Evolutionary conservation across 495 filamentous ascomycete genomes (phyloP), one percentile per base, ranked within the genome.

Genomic region (Hypoxylon fuscum): DNA sequence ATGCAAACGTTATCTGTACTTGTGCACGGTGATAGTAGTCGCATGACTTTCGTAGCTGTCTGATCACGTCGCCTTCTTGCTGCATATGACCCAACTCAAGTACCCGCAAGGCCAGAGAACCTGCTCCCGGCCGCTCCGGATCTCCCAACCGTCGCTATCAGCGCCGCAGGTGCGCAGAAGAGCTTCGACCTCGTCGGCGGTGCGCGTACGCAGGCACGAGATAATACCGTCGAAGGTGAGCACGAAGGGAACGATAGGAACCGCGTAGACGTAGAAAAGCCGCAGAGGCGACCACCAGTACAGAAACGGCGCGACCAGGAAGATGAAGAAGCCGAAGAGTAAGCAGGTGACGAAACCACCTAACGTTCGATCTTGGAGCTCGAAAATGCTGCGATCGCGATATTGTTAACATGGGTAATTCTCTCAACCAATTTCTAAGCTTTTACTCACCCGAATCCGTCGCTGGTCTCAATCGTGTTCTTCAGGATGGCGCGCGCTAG

Each of bases 191-290:
- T 92, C 89, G 20, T 82, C 79, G 14, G 86, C 74, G 27, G 83
- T 88, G 50, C 89, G 79, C 21, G 87, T 89, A 41, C 90, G 73
- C 47, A 91, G 69, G 31, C 79, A 83, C 21, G 85, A 88, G 23
- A 91, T 74, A 46, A 83, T 72, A 6, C 89, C 89, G 71, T 93
- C 90, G 59, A 86, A 86, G 5, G 86, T 81, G 11, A 90, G 52
- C 6, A 88, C 80, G 38, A 85, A 79, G 0, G 89, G 88, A 18
- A 90, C 76, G 5, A 90, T 65, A 0, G 89, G 89, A 0, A 91
- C 49, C 4, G 84, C 48, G 65, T 87, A 91, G 0, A 87, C 88
- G 64, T 83, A 89, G 62, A 89, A 75, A 20, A 91, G 74, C 25
- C 85, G 83, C 18, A 73, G 32, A 17, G 81, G 82, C 5, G 81